A percentile compares a stretch with the other conserved stretches of the same genome.
Conservation (phyloP, 495 filamentous ascomycete species). For the Filosporella fistucella region DNA sequence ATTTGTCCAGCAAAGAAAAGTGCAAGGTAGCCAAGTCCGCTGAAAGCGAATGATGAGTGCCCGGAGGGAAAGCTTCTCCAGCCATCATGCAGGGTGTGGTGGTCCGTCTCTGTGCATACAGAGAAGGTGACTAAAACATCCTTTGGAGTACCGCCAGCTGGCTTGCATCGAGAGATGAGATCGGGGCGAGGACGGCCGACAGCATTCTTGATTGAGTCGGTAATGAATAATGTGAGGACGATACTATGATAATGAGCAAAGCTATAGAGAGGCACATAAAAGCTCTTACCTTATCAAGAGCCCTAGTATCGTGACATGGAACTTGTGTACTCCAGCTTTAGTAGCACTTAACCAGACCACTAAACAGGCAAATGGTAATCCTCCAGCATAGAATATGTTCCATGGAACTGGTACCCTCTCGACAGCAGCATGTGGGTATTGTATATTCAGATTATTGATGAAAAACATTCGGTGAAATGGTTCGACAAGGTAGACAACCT, state of each 20-base stretch:
- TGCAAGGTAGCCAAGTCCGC: conserved; percentile 76
- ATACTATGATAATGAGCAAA: conserved; percentile 1
- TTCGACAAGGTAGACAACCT: conserved; percentile 68
- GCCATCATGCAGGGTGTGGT: conserved; percentile 82
- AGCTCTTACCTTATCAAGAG: conserved; percentile 56
- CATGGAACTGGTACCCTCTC: conserved; percentile 80
- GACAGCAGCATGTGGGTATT: conserved; percentile 77
- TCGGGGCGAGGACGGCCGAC: conserved; percentile 90
- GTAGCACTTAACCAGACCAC: conserved; percentile 58
- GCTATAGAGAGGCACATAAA: background rate
- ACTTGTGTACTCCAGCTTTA: conserved; percentile 65
- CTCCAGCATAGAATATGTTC: conserved; percentile 68
- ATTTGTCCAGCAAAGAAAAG: conserved; percentile 78
- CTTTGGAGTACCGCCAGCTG: conserved; percentile 55
- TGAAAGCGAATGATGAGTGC: conserved; percentile 82
- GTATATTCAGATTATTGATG: conserved; percentile 76
- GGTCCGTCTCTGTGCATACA: conserved; percentile 74
- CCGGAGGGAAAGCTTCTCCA: conserved; percentile 92
- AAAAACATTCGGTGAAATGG: conserved; percentile 89
- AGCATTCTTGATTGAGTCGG: conserved; percentile 88
- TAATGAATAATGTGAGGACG: conserved; percentile 75
- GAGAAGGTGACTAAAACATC: conserved; percentile 66
- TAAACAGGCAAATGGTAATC: conserved; percentile 63
- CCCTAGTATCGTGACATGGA: conserved; percentile 80
- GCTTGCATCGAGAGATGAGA: conserved; percentile 82